Evolutionary conservation across 306 rosid genomes (phyloP).

Genomic region (Trifolium repens): DNA sequence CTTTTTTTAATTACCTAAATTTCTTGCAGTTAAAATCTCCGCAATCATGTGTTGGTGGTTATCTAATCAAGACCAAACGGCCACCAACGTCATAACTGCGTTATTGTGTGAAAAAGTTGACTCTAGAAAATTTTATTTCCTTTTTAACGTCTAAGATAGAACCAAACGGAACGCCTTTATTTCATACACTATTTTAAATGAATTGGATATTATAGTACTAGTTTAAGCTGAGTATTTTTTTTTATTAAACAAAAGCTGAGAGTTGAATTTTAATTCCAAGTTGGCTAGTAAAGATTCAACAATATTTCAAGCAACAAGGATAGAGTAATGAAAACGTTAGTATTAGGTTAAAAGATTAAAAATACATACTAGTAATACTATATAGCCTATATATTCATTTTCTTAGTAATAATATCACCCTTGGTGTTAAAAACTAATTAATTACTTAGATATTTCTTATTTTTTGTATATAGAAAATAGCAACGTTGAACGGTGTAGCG

Average conservation of each 20-base stretch:
- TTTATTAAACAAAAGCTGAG: background rate
- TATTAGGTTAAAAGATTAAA: background rate
- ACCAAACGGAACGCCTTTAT: conserved; percentile 9
- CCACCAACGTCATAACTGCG: too few species aligned
- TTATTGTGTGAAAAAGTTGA: too few species aligned
- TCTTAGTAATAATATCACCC: too few species aligned
- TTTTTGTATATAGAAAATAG: background rate
- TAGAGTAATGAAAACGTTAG: background rate
- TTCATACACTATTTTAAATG: background rate
- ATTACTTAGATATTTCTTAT: too few species aligned
- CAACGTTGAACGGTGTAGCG: background rate
- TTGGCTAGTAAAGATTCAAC: background rate
- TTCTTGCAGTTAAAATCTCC: too few species aligned
- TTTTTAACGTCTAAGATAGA: background rate
- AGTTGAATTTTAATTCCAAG: background rate
- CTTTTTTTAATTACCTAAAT: too few species aligned
- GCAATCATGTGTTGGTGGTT: too few species aligned
- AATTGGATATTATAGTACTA: background rate
- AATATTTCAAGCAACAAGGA: background rate
- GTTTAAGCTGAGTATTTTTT: background rate
- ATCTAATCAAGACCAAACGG: too few species aligned
- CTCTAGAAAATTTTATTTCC: too few species aligned
- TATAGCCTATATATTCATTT: too few species aligned
- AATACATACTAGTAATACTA: background rate
- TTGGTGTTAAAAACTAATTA: too few species aligned